Percentiles rank a stretch among this genome's conserved stretches.
These are phyloP conservation scores for Paraglomus brasilianum DNA, from an alignment of 192 early-diverging fungal species.

Conservation along the genomic window DNA sequence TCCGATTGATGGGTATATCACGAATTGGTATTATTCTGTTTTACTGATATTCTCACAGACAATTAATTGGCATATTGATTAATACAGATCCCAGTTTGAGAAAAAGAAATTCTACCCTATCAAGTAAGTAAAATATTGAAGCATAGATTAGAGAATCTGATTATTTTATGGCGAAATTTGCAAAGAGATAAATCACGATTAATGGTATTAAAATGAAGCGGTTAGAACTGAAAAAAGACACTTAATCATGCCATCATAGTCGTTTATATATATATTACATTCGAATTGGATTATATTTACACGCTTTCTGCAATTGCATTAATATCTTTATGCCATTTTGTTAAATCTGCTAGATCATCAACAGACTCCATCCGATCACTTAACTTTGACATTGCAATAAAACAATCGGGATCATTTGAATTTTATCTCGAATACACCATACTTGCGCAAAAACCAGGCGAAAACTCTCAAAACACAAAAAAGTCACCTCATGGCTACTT, in stretches of 20 bases:
- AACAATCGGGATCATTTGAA: conserved; percentile 78
- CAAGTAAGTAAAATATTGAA: conserved; percentile 32
- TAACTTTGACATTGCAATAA: conserved; percentile 55
- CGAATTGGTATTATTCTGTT: conserved; percentile 8
- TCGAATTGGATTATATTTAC: no score
- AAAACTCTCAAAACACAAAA: conserved; percentile 17
- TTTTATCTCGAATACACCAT: conserved; percentile 75
- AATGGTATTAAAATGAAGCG: no score
- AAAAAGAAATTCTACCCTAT: conserved; percentile 45
- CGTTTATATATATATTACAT: no score
- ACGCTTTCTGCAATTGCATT: conserved; percentile 8
- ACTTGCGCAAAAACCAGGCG: conserved; percentile 26
- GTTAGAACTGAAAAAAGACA: no score
- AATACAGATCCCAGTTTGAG: conserved; percentile 40
- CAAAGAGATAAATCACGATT: no score
- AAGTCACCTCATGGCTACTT: conserved; percentile 63
- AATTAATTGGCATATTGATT: conserved; percentile 30
- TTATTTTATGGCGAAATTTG: no score
- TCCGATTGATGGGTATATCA: conserved; percentile 66
- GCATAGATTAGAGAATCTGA: no score
- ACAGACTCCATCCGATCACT: conserved; percentile 59
- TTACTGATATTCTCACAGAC: no score
- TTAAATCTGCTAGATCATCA: conserved; percentile 37
- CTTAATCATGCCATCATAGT: no score
- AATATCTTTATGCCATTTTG: conserved; percentile 2